phyloP scores from a whole-genome alignment of 495 filamentous ascomycete species.

The Aspergillus asperescens region DNA sequence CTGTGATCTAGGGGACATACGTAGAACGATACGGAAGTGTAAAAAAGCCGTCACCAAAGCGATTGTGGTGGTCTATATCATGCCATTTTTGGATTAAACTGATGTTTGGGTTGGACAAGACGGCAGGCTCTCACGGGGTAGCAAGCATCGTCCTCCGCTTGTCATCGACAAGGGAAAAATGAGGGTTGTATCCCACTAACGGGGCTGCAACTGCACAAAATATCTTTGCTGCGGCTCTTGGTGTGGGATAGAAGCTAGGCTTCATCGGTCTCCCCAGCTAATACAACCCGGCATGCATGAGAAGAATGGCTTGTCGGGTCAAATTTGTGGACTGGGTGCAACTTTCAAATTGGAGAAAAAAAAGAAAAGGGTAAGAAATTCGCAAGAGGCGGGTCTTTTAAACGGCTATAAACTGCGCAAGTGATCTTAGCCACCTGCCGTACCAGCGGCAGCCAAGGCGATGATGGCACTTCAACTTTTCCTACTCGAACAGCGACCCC shows the following conservation, averaged over 20 bases:
- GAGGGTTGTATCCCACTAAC: constrained; percentile 40
- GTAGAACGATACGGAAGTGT: constrained; percentile 13
- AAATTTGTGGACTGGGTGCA: constrained; percentile 62
- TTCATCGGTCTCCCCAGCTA: constrained; percentile 61
- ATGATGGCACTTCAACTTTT: constrained; percentile 12
- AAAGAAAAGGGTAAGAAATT: constrained; percentile 22
- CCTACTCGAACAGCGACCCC: not conserved
- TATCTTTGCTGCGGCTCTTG: constrained; percentile 59
- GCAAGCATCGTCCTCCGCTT: constrained; percentile 15
- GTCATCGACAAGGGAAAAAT: constrained; percentile 8
- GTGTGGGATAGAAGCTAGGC: constrained; percentile 42
- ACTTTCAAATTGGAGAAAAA: constrained; percentile 50
- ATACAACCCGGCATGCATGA: constrained; percentile 58
- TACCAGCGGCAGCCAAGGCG: constrained; percentile 9
- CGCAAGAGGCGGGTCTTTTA: constrained; percentile 17
- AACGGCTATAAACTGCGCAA: constrained; percentile 20
- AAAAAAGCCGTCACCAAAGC: not conserved
- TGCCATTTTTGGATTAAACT: constrained; percentile 22
- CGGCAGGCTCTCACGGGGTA: constrained; percentile 1
- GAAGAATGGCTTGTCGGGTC: constrained; percentile 46
- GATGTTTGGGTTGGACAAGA: constrained; percentile 16
- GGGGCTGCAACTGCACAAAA: constrained; percentile 46
- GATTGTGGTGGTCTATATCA: constrained; percentile 14
- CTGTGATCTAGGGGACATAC: constrained; percentile 12
- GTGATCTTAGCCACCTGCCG: constrained; percentile 20